Evolutionary conservation across 2,329 filamentous ascomycete genomes (phyloP), one percentile per base, ranked within the genome.

Genomic region (Onygena corvina): DNA sequence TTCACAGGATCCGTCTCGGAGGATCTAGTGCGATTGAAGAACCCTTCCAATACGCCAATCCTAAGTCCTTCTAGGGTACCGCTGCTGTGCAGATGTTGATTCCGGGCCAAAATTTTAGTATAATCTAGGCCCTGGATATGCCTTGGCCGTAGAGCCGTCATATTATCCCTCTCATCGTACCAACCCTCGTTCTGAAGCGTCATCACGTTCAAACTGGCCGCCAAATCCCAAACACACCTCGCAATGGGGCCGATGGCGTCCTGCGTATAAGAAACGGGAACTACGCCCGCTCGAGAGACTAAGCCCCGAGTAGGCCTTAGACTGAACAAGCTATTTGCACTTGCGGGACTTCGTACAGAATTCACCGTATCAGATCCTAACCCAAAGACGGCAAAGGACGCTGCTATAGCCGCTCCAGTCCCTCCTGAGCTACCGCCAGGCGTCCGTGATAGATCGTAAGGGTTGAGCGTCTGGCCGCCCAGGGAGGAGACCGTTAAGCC

Each of bases 381-480:
- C 0, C 74, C 77, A 2, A 79, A 67, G 0, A 83, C 68, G 1
- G 74, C 76, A 50, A 83, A 72, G 18, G 72, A 76, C 1, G 73
- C 67, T 11, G 75, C 78, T 23, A 83, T 66, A 0, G 76, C 77
- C 0, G 77, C 78, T 0, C 76, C 79, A 0, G 76, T 79, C 0
- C 80, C 80, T 8, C 79, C 79, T 25, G 76, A 80, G 38, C 75
- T 79, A 1, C 80, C 80, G 2, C 80, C 80, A 0, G 80, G 79
- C 0, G 80, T 83, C n/a, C 83, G 73, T 0, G 70, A 71, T 1
- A 67, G 61, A 59, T 85, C 80, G 55, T 86, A 85, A 0, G 80
- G 79, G 59, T 83, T 83, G 52, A 76, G 60, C 0, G 79, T 81
- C 61, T 84, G 80, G 0, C 80, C 80, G 9, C 77, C 79, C 0